Conservation (phyloP, 2,329 filamentous ascomycete species). For the Ophiostoma sp. region DNA sequence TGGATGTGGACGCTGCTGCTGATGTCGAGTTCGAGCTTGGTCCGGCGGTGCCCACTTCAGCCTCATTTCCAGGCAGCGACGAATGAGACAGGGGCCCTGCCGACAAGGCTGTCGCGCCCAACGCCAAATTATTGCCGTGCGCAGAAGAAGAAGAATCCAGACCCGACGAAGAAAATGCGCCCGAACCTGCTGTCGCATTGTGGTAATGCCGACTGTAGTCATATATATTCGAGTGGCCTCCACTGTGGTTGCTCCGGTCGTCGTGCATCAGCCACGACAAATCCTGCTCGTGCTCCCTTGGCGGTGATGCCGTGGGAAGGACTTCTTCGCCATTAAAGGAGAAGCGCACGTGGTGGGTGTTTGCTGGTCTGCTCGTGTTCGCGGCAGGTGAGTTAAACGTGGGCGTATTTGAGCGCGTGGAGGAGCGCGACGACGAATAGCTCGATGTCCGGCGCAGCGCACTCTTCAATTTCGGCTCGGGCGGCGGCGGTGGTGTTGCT, state of each 20-base stretch:
- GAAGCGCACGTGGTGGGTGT: conserved; percentile 58
- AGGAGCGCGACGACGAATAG: conserved; percentile 38
- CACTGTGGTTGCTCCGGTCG: not conserved
- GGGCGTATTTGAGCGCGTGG: conserved; percentile 8
- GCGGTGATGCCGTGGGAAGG: conserved; percentile 59
- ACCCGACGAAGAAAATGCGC: not conserved
- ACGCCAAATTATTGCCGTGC: not conserved
- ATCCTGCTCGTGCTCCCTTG: conserved; percentile 16
- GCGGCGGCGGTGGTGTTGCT: conserved; percentile 26
- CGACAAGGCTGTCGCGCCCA: conserved; percentile 3
- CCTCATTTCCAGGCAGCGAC: conserved; percentile 14
- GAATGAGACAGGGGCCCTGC: not conserved
- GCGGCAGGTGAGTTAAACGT: not conserved
- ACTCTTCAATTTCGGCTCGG: conserved; percentile 52
- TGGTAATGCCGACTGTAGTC: conserved; percentile 14
- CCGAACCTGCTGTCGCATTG: not conserved
- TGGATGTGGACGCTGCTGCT: not conserved
- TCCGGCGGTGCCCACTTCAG: not conserved
- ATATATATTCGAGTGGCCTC: not conserved
- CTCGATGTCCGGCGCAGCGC: conserved; percentile 59
- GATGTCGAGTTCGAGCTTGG: not conserved
- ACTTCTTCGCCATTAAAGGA: conserved; percentile 62
- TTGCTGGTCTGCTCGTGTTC: conserved; percentile 38
- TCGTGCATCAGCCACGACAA: conserved; percentile 29
- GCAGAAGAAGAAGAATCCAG: not conserved